A percentile compares a stretch with the other conserved stretches of the same genome.
Conservation (phyloP, 805 yeast genomes). For the Citeromyces matritensis region DNA sequence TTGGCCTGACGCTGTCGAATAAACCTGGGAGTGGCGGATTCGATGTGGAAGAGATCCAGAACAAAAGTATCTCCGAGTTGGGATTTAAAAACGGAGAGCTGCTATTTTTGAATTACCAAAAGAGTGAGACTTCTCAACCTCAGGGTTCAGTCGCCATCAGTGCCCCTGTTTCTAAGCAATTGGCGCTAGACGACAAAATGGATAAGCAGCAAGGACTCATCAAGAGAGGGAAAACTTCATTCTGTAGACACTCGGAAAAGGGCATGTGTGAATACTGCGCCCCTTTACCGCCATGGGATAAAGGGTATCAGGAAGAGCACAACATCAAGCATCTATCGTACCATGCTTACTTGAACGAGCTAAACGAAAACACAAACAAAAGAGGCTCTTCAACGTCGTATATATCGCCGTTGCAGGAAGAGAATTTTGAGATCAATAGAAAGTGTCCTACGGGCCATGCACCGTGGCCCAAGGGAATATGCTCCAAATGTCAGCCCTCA, state of each 20-base stretch:
- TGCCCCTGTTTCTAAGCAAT: constrained; percentile 20
- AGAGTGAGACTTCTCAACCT: constrained; percentile 2
- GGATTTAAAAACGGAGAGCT: constrained; percentile 49
- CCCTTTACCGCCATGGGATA: constrained; percentile 93
- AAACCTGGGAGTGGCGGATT: constrained; percentile 29
- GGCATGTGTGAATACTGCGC: constrained; percentile 98
- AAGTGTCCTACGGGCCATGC: constrained; percentile 71
- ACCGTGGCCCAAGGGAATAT: constrained; percentile 91
- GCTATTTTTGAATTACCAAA: constrained; percentile 25
- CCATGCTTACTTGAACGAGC: constrained; percentile 65
- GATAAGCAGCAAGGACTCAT: constrained; percentile 64
- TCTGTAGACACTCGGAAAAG: constrained; percentile 79
- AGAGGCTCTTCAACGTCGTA: constrained; percentile 46
- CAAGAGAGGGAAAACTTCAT: constrained; percentile 35
- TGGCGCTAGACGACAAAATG: constrained; percentile 50
- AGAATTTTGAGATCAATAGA: constrained; percentile 47
- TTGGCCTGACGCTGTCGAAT: constrained; percentile 22
- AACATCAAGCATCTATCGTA: constrained; percentile 80
- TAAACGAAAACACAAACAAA: constrained; percentile 54
- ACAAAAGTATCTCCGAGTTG: constrained; percentile 20
- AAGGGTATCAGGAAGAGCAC: constrained; percentile 54
- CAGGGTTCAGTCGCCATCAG: constrained; percentile 1
- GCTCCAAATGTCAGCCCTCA: constrained; percentile 94
- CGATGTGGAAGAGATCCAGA: constrained; percentile 14
- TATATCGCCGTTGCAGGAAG: constrained; percentile 66